Percentiles rank a stretch among this genome's conserved stretches.
Evolutionary conservation across 495 filamentous ascomycete species (phyloP).

Genomic region (Alectoria sarmentosa): DNA sequence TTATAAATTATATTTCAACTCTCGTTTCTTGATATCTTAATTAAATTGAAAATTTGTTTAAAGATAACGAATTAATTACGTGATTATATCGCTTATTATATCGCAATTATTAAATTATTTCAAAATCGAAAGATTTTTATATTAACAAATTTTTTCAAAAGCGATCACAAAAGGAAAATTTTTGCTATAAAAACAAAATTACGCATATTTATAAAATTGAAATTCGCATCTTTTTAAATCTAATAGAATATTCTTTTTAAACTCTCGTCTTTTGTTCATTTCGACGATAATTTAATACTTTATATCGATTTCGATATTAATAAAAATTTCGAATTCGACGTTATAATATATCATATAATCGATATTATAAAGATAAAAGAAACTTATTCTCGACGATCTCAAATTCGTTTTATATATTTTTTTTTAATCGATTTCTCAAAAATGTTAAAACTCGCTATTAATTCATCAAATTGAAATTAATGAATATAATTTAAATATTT

Average conservation of each 20-base stretch:
- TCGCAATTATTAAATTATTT: not conserved
- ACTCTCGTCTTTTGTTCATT: not conserved
- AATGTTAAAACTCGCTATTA: not conserved
- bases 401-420: not conserved
- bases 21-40: not conserved
- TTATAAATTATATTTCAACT: not conserved
- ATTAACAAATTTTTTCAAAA: not conserved
- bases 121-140: not conserved
- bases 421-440: not conserved
- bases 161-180: not conserved
- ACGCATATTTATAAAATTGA: no score
- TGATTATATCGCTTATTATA: not conserved
- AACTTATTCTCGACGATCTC: slow-evolving; percentile 3
- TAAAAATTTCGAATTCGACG: no score
- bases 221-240: not conserved
- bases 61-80: no score
- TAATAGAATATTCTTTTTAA: not conserved
- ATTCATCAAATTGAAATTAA: not conserved
- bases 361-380: no score
- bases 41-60: not conserved
- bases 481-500: not conserved
- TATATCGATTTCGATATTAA: no score
- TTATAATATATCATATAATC: no score
- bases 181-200: not conserved
- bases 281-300: not conserved